phyloP scores from a whole-genome alignment of 2,329 filamentous ascomycete genomes.

The Xylaria sp. region DNA sequence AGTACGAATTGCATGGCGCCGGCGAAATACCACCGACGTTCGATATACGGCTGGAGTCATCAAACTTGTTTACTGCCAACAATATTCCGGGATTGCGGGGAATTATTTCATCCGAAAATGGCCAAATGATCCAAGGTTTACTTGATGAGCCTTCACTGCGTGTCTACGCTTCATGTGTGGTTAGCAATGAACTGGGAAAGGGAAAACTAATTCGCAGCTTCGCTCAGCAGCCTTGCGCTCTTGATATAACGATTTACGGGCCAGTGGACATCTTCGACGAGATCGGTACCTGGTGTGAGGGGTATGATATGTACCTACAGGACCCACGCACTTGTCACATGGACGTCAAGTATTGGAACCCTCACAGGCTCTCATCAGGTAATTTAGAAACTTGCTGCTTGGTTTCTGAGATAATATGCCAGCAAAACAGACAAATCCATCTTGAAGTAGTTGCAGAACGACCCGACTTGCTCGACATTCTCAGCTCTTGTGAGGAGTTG shows the following conservation, averaged over 20 bases:
- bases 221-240: conserved; percentile 27
- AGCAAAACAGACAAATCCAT: background rate
- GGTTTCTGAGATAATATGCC: conserved; percentile 15
- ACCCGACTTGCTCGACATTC: conserved; percentile 29
- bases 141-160: background rate
- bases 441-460: conserved; percentile 8
- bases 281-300: conserved; percentile 36
- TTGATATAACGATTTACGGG: conserved; percentile 38
- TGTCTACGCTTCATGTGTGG: background rate
- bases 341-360: conserved; percentile 40
- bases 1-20: background rate
- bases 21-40: background rate
- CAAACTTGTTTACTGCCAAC: background rate
- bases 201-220: background rate
- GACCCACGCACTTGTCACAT: conserved; percentile 36
- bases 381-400: conserved; percentile 10
- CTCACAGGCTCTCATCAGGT: conserved; percentile 37
- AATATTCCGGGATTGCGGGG: background rate
- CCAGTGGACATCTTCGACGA: conserved; percentile 32
- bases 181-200: too few relatives aligned
- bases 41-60: background rate
- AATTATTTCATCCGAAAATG: background rate
- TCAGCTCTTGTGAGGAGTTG: conserved; percentile 32
- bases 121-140: conserved; percentile 1
- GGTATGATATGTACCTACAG: conserved; percentile 39